These are phyloP conservation scores for Fraxinus excelsior DNA, from an alignment of 257 asterid genomes.

Conservation along the genomic window DNA sequence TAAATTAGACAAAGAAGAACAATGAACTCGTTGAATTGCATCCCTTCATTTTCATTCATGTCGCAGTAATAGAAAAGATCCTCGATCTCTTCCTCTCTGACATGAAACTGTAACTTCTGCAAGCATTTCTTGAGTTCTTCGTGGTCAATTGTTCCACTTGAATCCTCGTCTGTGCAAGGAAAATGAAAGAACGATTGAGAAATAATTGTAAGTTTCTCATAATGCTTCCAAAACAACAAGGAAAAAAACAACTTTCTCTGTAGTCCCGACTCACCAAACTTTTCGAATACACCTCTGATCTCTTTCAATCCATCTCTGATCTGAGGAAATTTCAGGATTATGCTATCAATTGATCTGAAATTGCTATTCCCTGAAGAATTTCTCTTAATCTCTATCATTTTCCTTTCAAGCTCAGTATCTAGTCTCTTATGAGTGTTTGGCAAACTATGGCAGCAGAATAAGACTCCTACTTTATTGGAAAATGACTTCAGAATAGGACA, in stretches of 20 bases:
- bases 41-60: constrained; percentile 46
- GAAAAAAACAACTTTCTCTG: neutral
- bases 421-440: constrained; percentile 38
- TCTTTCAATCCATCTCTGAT: constrained; percentile 48
- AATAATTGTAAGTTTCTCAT: neutral
- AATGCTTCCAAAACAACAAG: neutral
- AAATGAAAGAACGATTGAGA: neutral
- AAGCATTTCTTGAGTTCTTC: constrained; percentile 52
- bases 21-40: constrained; percentile 55
- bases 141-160: constrained; percentile 44
- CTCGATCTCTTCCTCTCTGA: constrained; percentile 42
- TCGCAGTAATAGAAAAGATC: constrained; percentile 48
- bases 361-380: constrained; percentile 25
- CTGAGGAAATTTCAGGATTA: constrained; percentile 55
- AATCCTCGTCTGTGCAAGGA: constrained; percentile 43
- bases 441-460: constrained; percentile 34
- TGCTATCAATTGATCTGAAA: constrained; percentile 48
- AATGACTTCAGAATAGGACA: constrained; percentile 29
- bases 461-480: constrained; percentile 28
- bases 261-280: constrained; percentile 38
- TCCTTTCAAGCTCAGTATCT: constrained; percentile 42
- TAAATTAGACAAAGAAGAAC: constrained; percentile 50
- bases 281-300: constrained; percentile 41
- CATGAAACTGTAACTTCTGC: constrained; percentile 34
- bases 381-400: constrained; percentile 44